Conservation (phyloP, 169 alveolate genomes). For the Plasmodium adleri region DNA sequence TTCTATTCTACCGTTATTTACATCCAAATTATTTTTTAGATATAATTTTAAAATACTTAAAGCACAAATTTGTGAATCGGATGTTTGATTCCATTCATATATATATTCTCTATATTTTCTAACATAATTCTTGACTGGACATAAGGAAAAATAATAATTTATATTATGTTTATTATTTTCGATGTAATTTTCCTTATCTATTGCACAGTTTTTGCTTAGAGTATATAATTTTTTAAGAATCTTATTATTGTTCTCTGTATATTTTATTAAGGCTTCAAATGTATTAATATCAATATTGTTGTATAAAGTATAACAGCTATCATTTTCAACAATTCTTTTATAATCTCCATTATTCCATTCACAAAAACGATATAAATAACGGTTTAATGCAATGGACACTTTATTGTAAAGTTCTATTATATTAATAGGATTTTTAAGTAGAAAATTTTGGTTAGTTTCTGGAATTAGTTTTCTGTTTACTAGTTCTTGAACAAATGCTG, state of each 20-base stretch:
- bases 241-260: constrained; percentile 64
- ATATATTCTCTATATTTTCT: constrained; percentile 54
- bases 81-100: constrained; percentile 68
- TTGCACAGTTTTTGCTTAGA: constrained; percentile 16
- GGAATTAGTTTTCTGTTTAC: constrained; percentile 68
- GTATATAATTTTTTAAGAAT: constrained; percentile 31
- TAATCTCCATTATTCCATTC: constrained; percentile 59
- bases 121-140: not conserved
- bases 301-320: constrained; percentile 27
- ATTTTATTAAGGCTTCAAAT: constrained; percentile 61
- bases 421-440: constrained; percentile 59
- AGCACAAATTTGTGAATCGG: constrained; percentile 71
- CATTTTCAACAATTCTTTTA: constrained; percentile 55
- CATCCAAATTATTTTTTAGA: constrained; percentile 30
- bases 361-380: constrained; percentile 69
- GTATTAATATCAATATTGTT: constrained; percentile 57
- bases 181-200: not conserved
- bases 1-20: constrained; percentile 49
- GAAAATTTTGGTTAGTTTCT: constrained; percentile 48
- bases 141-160: not conserved
- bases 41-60: constrained; percentile 71
- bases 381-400: constrained; percentile 67
- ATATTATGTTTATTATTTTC: not conserved
- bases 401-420: constrained; percentile 72
- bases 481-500: constrained; percentile 71